Percentiles rank a stretch among this genome's conserved stretches.
These are phyloP conservation scores for Exserohilum rostratum DNA, from an alignment of 2,329 filamentous ascomycete species.

Conservation along the genomic window DNA sequence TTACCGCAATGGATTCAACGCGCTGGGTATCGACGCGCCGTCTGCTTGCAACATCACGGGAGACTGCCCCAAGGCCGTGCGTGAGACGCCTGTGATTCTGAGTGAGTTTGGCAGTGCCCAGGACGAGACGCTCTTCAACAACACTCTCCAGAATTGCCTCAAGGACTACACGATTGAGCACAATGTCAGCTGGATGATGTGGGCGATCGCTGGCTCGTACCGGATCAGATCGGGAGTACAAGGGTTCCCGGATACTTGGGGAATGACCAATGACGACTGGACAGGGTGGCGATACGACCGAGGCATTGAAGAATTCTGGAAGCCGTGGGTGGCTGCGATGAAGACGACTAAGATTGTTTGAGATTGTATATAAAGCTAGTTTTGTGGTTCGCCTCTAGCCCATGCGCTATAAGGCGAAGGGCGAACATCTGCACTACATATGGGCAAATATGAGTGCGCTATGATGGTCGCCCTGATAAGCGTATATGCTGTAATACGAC, in stretches of 20 bases:
- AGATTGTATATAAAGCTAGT: background rate
- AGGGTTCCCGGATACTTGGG: constrained; percentile 57
- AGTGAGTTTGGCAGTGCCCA: constrained; percentile 49
- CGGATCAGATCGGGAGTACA: constrained; percentile 55
- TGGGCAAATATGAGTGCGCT: background rate
- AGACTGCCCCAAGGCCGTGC: constrained; percentile 43
- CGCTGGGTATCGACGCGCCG: constrained; percentile 46
- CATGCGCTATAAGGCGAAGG: background rate
- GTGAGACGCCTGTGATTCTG: constrained; percentile 47
- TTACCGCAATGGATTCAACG: constrained; percentile 60
- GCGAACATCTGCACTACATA: background rate
- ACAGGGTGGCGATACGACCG: constrained; percentile 54
- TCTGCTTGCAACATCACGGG: constrained; percentile 44
- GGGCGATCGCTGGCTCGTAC: constrained; percentile 58
- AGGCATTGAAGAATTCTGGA: constrained; percentile 58
- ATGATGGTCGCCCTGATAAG: too few relatives aligned
- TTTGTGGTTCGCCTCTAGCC: background rate
- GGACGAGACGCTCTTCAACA: constrained; percentile 50
- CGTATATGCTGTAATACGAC: too few relatives aligned
- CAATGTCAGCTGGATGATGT: constrained; percentile 58
- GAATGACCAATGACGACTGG: constrained; percentile 56
- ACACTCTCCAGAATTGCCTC: constrained; percentile 56
- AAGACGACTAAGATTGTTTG: constrained; percentile 25
- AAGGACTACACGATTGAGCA: constrained; percentile 54
- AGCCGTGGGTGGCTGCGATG: constrained; percentile 58